phyloP scores from a whole-genome alignment of 495 filamentous ascomycete genomes.

The Penicillium longicatenatum region DNA sequence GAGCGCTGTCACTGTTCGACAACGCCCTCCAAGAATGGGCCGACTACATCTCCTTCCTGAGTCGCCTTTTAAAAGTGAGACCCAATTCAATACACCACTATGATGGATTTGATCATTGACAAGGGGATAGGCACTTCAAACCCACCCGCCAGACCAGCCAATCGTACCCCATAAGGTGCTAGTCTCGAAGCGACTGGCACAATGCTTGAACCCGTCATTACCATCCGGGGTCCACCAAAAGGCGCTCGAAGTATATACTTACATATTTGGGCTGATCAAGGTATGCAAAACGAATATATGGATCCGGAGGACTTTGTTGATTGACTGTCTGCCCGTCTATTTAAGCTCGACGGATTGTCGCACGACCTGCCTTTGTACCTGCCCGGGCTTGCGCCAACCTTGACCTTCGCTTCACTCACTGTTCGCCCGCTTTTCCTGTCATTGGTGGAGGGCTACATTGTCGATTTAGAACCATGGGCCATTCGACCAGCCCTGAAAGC shows the following conservation, averaged over 20 bases:
- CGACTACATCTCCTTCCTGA: constrained; percentile 97
- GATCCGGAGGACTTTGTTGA: neutral
- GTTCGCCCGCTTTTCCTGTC: constrained; percentile 82
- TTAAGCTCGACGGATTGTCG: constrained; percentile 67
- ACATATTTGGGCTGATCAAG: constrained; percentile 67
- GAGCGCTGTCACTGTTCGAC: constrained; percentile 89
- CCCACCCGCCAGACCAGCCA: constrained; percentile 68
- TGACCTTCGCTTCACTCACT: constrained; percentile 91
- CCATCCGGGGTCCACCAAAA: constrained; percentile 99
- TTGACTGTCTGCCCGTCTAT: neutral
- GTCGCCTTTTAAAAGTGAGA: constrained; percentile 81
- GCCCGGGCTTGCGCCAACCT: constrained; percentile 80
- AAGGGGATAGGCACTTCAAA: constrained; percentile 75
- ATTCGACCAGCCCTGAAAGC: constrained; percentile 88
- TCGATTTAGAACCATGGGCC: constrained; percentile 65
- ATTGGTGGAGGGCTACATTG: constrained; percentile 77
- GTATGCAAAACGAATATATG: constrained; percentile 12
- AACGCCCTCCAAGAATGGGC: constrained; percentile 96
- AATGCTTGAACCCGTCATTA: constrained; percentile 90
- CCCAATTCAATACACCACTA: neutral
- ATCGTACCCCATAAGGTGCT: constrained; percentile 80
- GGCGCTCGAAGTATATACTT: constrained; percentile 87
- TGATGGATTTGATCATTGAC: constrained; percentile 21
- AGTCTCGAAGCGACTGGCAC: constrained; percentile 87
- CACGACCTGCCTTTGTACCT: constrained; percentile 84